Evolutionary conservation across 2,329 filamentous ascomycete species (phyloP).

Genomic region (Mycosphaerella sp.): DNA sequence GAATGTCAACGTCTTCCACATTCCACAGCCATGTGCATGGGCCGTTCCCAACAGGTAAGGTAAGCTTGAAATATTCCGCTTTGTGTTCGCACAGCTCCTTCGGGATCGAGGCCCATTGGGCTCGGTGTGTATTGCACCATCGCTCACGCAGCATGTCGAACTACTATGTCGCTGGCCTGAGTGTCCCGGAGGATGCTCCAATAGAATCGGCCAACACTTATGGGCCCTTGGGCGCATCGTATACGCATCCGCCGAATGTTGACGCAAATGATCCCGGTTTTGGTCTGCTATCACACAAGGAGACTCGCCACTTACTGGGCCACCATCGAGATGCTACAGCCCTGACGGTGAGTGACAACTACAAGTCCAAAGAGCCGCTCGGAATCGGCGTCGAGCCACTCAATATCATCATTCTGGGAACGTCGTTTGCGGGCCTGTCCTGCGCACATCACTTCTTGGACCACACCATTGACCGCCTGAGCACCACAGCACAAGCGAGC

Average conservation of each 20-base stretch:
- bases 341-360: not conserved
- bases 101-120: not conserved
- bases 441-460: conserved; percentile 36
- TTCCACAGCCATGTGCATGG: not conserved
- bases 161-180: not conserved
- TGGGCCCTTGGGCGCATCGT: too few species aligned
- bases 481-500: conserved; percentile 17
- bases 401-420: conserved; percentile 38
- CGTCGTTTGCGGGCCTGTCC: conserved; percentile 36
- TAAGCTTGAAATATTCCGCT: not conserved
- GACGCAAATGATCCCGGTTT: too few species aligned
- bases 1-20: not conserved
- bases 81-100: not conserved
- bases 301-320: not conserved
- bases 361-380: conserved; percentile 8
- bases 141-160: not conserved
- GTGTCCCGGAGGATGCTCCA: not conserved
- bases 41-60: not conserved
- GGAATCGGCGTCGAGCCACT: conserved; percentile 24
- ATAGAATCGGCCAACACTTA: too few species aligned
- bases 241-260: too few species aligned
- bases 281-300: not conserved
- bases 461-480: conserved; percentile 29
- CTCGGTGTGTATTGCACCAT: not conserved
- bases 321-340: not conserved